Conservation (phyloP, 2,329 filamentous ascomycete species). For the Aureobasidium sp. region DNA sequence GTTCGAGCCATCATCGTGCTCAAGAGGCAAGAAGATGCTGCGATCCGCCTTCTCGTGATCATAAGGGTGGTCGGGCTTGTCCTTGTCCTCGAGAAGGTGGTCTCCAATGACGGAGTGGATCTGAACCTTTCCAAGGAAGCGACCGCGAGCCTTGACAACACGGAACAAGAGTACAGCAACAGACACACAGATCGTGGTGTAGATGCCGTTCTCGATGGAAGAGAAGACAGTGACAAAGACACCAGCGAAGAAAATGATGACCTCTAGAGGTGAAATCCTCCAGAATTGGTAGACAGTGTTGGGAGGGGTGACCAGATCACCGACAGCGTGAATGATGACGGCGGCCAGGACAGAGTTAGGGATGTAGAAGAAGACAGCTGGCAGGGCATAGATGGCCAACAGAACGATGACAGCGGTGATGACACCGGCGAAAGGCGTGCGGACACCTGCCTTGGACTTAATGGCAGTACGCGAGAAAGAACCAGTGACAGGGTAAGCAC, state of each 20-base stretch:
- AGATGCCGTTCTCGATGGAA: conserved; percentile 86
- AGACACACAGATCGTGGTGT: conserved; percentile 73
- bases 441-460: conserved; percentile 92
- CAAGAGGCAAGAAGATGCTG: conserved; percentile 79
- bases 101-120: conserved; percentile 80
- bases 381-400: conserved; percentile 80
- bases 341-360: conserved; percentile 72
- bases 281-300: conserved; percentile 94
- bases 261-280: conserved; percentile 83
- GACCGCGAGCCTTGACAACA: conserved; percentile 72
- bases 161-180: conserved; percentile 74
- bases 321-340: conserved; percentile 93
- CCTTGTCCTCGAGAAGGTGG: conserved; percentile 59
- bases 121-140: conserved; percentile 75
- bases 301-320: conserved; percentile 83
- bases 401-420: conserved; percentile 82
- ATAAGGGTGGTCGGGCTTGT: conserved; percentile 26
- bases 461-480: conserved; percentile 96
- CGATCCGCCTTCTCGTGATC: conserved; percentile 46
- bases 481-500: conserved; percentile 85
- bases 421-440: conserved; percentile 82
- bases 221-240: conserved; percentile 85
- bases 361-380: conserved; percentile 90
- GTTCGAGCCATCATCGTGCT: conserved; percentile 85
- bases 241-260: conserved; percentile 86